These are phyloP conservation scores for Alternaria postmessia DNA, from an alignment of 2,329 filamentous ascomycete species.

Conservation along the genomic window DNA sequence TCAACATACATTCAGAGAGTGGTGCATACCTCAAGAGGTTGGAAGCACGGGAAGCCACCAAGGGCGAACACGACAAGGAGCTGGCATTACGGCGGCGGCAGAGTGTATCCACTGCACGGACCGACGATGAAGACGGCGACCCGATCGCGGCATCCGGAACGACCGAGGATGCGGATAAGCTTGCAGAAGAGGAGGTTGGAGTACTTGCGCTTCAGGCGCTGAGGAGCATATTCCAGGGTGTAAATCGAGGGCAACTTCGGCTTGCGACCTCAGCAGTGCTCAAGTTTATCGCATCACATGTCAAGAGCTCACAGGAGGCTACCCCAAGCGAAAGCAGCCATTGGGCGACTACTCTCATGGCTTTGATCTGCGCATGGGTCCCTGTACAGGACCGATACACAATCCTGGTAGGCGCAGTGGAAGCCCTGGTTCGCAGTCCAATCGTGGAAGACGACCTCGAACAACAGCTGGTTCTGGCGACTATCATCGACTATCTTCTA, in stretches of 20 bases:
- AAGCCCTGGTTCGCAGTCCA: conserved; percentile 73
- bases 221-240: conserved; percentile 82
- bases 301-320: conserved; percentile 36
- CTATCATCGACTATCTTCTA: conserved; percentile 82
- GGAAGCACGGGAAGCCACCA: conserved; percentile 70
- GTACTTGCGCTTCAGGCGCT: conserved; percentile 85
- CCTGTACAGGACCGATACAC: conserved; percentile 95
- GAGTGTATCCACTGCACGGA: conserved; percentile 81
- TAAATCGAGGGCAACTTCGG: conserved; percentile 83
- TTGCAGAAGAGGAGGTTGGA: conserved; percentile 88
- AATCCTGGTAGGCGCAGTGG: conserved; percentile 83
- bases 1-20: conserved; percentile 82
- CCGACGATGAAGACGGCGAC: conserved; percentile 71
- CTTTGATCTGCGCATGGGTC: conserved; percentile 82
- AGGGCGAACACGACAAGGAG: conserved; percentile 74
- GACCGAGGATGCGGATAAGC: conserved; percentile 84
- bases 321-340: conserved; percentile 62
- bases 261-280: conserved; percentile 77
- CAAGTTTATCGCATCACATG: conserved; percentile 68
- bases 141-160: conserved; percentile 76
- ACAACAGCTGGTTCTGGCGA: conserved; percentile 77
- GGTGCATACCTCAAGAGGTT: conserved; percentile 74
- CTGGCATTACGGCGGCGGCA: conserved; percentile 71
- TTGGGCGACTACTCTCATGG: conserved; percentile 86
- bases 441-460: conserved; percentile 75